Percentiles rank a stretch among this genome's conserved stretches.
phyloP scores from a whole-genome alignment of 1,284 basidiomycete genomes.

The Ustanciosporium gigantosporum region DNA sequence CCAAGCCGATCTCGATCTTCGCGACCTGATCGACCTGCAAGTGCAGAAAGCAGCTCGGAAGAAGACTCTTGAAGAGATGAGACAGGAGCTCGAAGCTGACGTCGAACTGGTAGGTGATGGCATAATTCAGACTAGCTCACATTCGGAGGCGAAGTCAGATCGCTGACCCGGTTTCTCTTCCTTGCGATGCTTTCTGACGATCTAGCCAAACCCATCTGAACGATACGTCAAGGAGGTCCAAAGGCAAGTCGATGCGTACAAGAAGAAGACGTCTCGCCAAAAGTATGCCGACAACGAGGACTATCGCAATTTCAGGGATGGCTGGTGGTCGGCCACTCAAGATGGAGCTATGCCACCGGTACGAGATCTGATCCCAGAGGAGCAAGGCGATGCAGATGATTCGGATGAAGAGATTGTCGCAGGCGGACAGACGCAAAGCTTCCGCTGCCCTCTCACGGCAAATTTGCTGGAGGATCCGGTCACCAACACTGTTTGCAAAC shows the following conservation, averaged over 20 bases:
- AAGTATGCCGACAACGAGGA: slow-evolving; percentile 35
- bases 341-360: slow-evolving; percentile 51
- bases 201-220: slow-evolving; percentile 8
- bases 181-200: not conserved
- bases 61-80: slow-evolving; percentile 25
- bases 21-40: slow-evolving; percentile 46
- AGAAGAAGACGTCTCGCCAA: slow-evolving; percentile 36
- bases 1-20: slow-evolving; percentile 26
- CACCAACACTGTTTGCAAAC: slow-evolving; percentile 18
- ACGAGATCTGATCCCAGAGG: slow-evolving; percentile 39
- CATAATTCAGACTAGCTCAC: not conserved
- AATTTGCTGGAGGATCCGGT: slow-evolving; percentile 46
- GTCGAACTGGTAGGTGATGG: slow-evolving; percentile 10
- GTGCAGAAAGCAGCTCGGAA: slow-evolving; percentile 30
- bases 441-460: slow-evolving; percentile 47
- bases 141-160: too few species aligned
- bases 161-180: too few species aligned
- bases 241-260: slow-evolving; percentile 13
- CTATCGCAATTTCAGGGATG: slow-evolving; percentile 45
- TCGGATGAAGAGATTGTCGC: slow-evolving; percentile 45
- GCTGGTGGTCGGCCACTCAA: slow-evolving; percentile 36
- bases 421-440: slow-evolving; percentile 41
- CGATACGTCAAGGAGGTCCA: slow-evolving; percentile 20
- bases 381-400: slow-evolving; percentile 23
- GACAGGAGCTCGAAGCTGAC: slow-evolving; percentile 16